A percentile compares a stretch with the other conserved stretches of the same genome.
phyloP scores from a whole-genome alignment of 192 early-diverging fungal genomes.

The Radiomyces spectabilis region DNA sequence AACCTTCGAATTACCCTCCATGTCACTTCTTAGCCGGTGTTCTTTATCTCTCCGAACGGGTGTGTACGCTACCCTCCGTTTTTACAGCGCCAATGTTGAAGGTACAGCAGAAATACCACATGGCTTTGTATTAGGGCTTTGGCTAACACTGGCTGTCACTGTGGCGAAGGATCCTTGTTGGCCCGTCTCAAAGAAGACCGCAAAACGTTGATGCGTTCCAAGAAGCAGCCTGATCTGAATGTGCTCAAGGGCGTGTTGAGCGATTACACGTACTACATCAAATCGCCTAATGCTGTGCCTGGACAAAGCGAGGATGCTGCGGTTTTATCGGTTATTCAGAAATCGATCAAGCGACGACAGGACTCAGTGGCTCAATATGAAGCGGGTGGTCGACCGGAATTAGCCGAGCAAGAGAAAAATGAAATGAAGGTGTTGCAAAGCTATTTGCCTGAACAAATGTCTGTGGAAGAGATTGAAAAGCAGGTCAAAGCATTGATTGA shows the following conservation, averaged over 20 bases:
- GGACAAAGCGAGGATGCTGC: constrained; percentile 46
- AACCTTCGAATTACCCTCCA: too few relatives aligned
- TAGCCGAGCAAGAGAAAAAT: constrained; percentile 59
- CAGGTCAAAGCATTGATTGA: constrained; percentile 45
- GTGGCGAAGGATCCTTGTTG: too few relatives aligned
- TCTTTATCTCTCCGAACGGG: too few relatives aligned
- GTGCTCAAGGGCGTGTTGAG: constrained; percentile 73
- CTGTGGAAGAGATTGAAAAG: constrained; percentile 60
- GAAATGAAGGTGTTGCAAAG: constrained; percentile 60
- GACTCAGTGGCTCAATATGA: constrained; percentile 68
- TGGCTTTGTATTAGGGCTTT: too few relatives aligned
- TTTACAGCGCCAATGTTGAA: too few relatives aligned
- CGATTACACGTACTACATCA: constrained; percentile 73
- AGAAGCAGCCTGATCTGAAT: constrained; percentile 51
- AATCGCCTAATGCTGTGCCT: constrained; percentile 36
- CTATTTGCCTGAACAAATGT: constrained; percentile 79
- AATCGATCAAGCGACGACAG: constrained; percentile 72
- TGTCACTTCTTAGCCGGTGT: too few relatives aligned
- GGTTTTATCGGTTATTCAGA: constrained; percentile 63
- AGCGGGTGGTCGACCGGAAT: constrained; percentile 61
- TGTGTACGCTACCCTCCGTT: too few relatives aligned
- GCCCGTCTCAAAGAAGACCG: constrained; percentile 64
- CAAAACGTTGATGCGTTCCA: constrained; percentile 72
- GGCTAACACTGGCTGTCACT: too few relatives aligned
- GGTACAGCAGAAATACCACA: too few relatives aligned